These are phyloP conservation scores for Aspergillus baeticus DNA, from an alignment of 495 filamentous ascomycete genomes.

Conservation along the genomic window DNA sequence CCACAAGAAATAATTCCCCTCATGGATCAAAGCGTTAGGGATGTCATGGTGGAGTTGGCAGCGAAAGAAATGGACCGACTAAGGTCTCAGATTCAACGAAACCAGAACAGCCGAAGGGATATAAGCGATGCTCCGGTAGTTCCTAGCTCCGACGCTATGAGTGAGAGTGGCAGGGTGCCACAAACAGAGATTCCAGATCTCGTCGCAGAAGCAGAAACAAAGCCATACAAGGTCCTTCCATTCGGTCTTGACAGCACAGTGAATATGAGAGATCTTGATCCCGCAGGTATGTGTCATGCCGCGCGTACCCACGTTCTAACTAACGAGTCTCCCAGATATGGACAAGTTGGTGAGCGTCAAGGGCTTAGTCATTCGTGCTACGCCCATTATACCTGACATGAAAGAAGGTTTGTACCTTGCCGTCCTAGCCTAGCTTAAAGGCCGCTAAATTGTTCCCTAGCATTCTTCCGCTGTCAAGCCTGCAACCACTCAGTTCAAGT, in stretches of 20 bases:
- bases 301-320: background rate
- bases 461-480: slow-evolving; percentile 91
- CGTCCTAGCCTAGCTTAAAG: background rate
- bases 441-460: slow-evolving; percentile 31
- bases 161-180: slow-evolving; percentile 32
- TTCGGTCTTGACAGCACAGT: slow-evolving; percentile 84
- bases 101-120: slow-evolving; percentile 40
- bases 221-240: slow-evolving; percentile 79
- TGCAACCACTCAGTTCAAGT: slow-evolving; percentile 90
- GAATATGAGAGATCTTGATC: slow-evolving; percentile 95
- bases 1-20: slow-evolving; percentile 94
- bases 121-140: slow-evolving; percentile 71
- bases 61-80: slow-evolving; percentile 74
- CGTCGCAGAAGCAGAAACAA: slow-evolving; percentile 64
- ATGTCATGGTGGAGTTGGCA: slow-evolving; percentile 88
- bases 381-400: slow-evolving; percentile 97
- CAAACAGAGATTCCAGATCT: slow-evolving; percentile 54
- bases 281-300: slow-evolving; percentile 56
- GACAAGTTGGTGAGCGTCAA: slow-evolving; percentile 97
- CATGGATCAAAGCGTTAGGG: slow-evolving; percentile 92
- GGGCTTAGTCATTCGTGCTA: slow-evolving; percentile 92
- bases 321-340: slow-evolving; percentile 60
- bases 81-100: slow-evolving; percentile 54
- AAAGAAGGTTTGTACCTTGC: slow-evolving; percentile 61
- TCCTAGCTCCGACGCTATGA: slow-evolving; percentile 71